These are phyloP conservation scores for Ogataea salicorniae DNA, from an alignment of 805 yeast species.

Conservation along the genomic window DNA sequence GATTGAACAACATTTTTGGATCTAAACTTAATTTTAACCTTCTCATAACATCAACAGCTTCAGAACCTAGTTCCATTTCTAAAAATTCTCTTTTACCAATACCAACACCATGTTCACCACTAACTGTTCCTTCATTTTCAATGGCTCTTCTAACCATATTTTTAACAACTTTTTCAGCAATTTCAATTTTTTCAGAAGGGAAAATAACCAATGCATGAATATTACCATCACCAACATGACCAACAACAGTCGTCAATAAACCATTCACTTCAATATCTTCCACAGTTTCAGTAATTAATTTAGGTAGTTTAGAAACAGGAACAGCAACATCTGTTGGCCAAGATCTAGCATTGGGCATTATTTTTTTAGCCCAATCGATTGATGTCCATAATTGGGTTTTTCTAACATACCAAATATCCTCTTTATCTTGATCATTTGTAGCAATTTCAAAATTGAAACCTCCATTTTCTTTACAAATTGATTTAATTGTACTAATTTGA, in stretches of 20 bases:
- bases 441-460: constrained; percentile 57
- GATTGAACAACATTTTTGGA: constrained; percentile 66
- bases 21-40: constrained; percentile 64
- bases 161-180: constrained; percentile 47
- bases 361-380: constrained; percentile 55
- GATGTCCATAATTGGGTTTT: constrained; percentile 64
- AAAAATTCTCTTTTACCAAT: constrained; percentile 66
- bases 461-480: constrained; percentile 49
- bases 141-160: constrained; percentile 63
- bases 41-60: constrained; percentile 66
- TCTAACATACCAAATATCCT: constrained; percentile 69
- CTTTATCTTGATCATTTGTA: constrained; percentile 49
- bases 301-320: constrained; percentile 63
- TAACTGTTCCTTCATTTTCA: constrained; percentile 70
- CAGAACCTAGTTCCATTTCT: constrained; percentile 57
- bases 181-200: constrained; percentile 41
- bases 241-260: constrained; percentile 52
- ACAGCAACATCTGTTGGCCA: constrained; percentile 84
- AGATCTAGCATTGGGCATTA: constrained; percentile 38
- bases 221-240: constrained; percentile 81
- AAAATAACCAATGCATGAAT: constrained; percentile 65
- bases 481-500: constrained; percentile 39
- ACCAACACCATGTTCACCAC: constrained; percentile 85
- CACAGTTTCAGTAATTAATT: constrained; percentile 58
- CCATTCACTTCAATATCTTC: constrained; percentile 51